Conservation (phyloP, 2,329 filamentous ascomycete genomes). For the Corinectria fuckeliana region DNA sequence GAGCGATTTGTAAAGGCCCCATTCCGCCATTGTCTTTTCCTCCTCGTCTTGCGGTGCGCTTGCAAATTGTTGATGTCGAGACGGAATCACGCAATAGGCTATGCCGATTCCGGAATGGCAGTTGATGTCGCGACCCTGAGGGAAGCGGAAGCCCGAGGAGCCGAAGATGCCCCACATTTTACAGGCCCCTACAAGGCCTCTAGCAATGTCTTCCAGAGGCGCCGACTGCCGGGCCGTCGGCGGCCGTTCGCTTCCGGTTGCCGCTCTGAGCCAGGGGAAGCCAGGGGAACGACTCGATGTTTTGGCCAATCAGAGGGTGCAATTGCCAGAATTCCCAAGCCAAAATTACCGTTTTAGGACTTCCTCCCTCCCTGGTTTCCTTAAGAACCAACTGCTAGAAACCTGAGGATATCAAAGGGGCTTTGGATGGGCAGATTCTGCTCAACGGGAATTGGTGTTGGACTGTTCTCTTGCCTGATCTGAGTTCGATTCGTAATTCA, state of each 20-base stretch:
- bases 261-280: conserved; percentile 22
- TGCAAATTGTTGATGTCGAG: conserved; percentile 46
- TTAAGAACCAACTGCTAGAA: neutral
- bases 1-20: conserved; percentile 36
- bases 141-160: conserved; percentile 35
- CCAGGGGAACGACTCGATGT: neutral
- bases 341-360: neutral
- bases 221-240: conserved; percentile 39
- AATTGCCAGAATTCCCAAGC: conserved; percentile 2
- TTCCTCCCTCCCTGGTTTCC: neutral
- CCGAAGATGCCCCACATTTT: conserved; percentile 22
- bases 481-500: no score
- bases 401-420: no score
- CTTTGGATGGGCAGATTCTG: no score
- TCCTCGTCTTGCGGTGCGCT: conserved; percentile 27
- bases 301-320: conserved; percentile 2
- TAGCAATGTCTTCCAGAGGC: neutral
- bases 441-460: no score
- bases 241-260: conserved; percentile 27
- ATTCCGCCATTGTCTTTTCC: conserved; percentile 28
- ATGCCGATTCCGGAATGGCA: conserved; percentile 42
- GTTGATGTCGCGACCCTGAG: conserved; percentile 34
- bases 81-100: conserved; percentile 51
- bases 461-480: no score
- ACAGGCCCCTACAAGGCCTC: neutral